A percentile compares a stretch with the other conserved stretches of the same genome.
Conservation (phyloP, 2,329 filamentous ascomycete genomes). For the Ophiostoma fasciatum region DNA sequence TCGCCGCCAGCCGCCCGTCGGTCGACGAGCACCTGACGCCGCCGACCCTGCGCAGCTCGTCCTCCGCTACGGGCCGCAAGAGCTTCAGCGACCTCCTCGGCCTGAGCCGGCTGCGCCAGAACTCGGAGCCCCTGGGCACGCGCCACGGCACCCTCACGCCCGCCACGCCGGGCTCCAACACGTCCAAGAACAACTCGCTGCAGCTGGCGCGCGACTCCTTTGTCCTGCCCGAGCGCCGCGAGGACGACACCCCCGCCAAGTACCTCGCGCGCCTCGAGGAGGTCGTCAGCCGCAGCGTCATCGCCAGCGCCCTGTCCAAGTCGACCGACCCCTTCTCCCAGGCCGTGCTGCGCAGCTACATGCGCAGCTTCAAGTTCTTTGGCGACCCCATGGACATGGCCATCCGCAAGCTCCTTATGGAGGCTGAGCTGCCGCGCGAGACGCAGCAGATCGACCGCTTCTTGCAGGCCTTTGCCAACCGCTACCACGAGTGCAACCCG, state of each 20-base stretch:
- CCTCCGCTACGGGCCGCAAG: conserved; percentile 68
- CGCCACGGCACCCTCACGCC: conserved; percentile 55
- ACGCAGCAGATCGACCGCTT: conserved; percentile 96
- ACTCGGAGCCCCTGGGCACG: conserved; percentile 51
- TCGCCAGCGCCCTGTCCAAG: conserved; percentile 76
- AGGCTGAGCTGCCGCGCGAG: conserved; percentile 89
- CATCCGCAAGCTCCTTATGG: conserved; percentile 87
- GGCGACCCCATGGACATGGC: conserved; percentile 98
- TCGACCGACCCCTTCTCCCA: conserved; percentile 72
- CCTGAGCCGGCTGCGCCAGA: conserved; percentile 64
- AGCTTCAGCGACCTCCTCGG: conserved; percentile 85
- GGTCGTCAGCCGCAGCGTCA: conserved; percentile 61
- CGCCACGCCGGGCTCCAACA: conserved; percentile 51
- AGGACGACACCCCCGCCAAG: conserved; percentile 79
- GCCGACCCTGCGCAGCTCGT: conserved; percentile 60
- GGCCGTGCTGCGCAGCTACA: conserved; percentile 80
- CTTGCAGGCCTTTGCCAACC: conserved; percentile 83
- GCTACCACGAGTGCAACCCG: conserved; percentile 96
- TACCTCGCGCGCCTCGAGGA: conserved; percentile 78
- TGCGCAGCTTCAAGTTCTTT: conserved; percentile 89
- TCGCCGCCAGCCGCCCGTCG: conserved; percentile 55
- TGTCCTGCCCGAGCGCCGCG: conserved; percentile 61
- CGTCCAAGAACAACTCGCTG: conserved; percentile 72
- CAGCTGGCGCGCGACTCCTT: conserved; percentile 59
- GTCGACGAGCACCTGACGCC: conserved; percentile 56